Conservation (phyloP, 495 filamentous ascomycete species). For the Hyaloscypha hepaticicola region DNA sequence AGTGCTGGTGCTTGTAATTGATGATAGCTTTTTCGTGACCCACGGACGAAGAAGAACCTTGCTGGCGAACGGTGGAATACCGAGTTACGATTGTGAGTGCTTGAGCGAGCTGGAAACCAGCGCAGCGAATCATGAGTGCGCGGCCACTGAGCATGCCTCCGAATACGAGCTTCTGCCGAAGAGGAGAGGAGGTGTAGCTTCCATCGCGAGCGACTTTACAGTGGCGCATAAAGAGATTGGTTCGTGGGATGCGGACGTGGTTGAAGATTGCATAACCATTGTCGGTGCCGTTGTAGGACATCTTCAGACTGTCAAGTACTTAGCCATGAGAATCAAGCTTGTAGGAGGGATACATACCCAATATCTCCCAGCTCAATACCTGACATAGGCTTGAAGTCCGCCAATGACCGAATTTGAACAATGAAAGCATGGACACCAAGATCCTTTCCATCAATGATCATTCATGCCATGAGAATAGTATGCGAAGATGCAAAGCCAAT, state of each 20-base stretch:
- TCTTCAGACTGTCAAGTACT: constrained; percentile 24
- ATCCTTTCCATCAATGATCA: constrained; percentile 32
- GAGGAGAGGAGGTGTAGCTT: constrained; percentile 50
- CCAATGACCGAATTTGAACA: constrained; percentile 33
- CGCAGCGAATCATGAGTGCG: constrained; percentile 60
- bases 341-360: constrained; percentile 17
- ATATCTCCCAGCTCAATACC: constrained; percentile 35
- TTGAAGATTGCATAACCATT: constrained; percentile 71
- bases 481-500: constrained; percentile 52
- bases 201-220: constrained; percentile 54
- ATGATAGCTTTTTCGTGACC: constrained; percentile 57
- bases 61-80: constrained; percentile 63
- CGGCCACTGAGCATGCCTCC: constrained; percentile 68
- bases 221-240: constrained; percentile 63
- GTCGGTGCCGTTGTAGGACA: constrained; percentile 57
- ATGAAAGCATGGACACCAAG: constrained; percentile 38
- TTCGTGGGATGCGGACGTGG: constrained; percentile 61
- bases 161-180: constrained; percentile 60
- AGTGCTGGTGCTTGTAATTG: constrained; percentile 68
- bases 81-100: constrained; percentile 69
- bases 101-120: constrained; percentile 60
- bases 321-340: not conserved
- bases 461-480: constrained; percentile 30
- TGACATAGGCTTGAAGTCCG: constrained; percentile 29
- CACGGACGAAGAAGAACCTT: constrained; percentile 50